Conservation (phyloP, 169 alveolate genomes). For the Cryptosporidium viatorum region DNA sequence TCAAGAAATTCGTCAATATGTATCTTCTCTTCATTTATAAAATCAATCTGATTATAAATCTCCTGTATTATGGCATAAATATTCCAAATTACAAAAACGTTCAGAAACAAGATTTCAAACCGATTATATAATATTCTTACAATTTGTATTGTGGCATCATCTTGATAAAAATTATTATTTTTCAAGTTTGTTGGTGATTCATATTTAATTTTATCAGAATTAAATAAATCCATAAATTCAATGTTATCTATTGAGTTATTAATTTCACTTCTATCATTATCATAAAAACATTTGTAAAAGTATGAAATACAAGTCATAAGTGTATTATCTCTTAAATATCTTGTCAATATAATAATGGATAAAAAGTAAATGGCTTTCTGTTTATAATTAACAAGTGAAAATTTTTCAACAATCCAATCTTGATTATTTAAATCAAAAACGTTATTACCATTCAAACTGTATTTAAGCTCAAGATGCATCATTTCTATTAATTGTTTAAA, state of each 20-base stretch:
- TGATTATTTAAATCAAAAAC: neutral
- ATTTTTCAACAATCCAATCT: conserved; percentile 7
- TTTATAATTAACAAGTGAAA: conserved; percentile 19
- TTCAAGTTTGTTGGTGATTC: neutral
- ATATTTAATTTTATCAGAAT: neutral
- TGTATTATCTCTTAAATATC: conserved; percentile 30
- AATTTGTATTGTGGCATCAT: conserved; percentile 40
- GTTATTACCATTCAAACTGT: neutral
- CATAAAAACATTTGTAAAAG: conserved; percentile 23
- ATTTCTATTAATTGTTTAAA: neutral
- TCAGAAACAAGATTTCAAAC: conserved; percentile 27
- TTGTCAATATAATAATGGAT: conserved; percentile 13
- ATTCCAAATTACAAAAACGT: conserved; percentile 63
- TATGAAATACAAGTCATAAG: conserved; percentile 1
- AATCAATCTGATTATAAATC: neutral
- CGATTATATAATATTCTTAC: conserved; percentile 10
- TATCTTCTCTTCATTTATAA: neutral
- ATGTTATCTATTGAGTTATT: neutral
- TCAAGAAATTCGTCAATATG: conserved; percentile 13
- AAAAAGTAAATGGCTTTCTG: conserved; percentile 18
- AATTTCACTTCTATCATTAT: neutral
- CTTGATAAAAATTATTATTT: neutral
- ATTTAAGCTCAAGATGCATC: conserved; percentile 3
- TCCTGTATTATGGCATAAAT: neutral
- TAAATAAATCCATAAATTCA: neutral